These are phyloP conservation scores for Monosporascus sp. DNA, from an alignment of 2,329 filamentous ascomycete species.

Conservation along the genomic window DNA sequence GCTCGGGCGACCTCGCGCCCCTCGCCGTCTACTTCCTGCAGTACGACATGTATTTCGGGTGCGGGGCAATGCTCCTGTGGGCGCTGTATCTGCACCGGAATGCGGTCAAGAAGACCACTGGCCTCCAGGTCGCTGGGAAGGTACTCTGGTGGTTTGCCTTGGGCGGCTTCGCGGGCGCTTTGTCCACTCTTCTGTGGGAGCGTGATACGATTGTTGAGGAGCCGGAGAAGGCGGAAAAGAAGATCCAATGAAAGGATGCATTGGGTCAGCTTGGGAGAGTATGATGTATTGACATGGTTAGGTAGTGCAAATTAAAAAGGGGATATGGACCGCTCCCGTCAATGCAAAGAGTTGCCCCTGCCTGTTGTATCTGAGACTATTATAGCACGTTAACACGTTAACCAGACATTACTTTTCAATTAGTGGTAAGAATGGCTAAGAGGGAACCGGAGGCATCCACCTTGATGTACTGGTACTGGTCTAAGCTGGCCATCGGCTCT, in stretches of 20 bases:
- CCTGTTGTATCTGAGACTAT: too few species aligned
- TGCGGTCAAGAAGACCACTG: not conserved
- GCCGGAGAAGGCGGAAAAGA: not conserved
- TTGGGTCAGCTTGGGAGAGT: too few species aligned
- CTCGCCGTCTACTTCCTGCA: not conserved
- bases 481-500: too few species aligned
- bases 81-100: not conserved
- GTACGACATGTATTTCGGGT: not conserved
- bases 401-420: too few species aligned
- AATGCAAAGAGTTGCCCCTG: too few species aligned
- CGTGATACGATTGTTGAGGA: not conserved
- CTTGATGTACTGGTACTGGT: too few species aligned
- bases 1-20: not conserved
- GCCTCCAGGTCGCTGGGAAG: not conserved
- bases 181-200: not conserved
- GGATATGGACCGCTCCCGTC: too few species aligned
- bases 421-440: too few species aligned
- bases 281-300: not conserved
- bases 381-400: too few species aligned
- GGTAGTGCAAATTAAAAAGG: too few species aligned
- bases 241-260: not conserved
- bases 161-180: not conserved
- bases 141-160: not conserved
- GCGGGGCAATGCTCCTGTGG: not conserved
- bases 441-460: too few species aligned